These are phyloP conservation scores for Penicillium nucicola DNA, from an alignment of 495 filamentous ascomycete species.

Conservation along the genomic window DNA sequence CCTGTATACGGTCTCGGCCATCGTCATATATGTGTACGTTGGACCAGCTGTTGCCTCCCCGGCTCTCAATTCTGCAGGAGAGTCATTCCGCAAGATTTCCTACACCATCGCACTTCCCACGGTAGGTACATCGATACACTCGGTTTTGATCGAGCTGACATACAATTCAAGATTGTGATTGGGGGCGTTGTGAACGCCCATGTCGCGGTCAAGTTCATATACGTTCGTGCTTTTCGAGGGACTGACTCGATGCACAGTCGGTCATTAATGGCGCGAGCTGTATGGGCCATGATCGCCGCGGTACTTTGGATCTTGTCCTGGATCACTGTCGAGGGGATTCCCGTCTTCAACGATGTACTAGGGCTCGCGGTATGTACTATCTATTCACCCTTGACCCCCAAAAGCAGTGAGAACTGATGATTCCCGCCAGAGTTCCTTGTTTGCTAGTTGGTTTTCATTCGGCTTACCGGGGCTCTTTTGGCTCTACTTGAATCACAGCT, in stretches of 20 bases:
- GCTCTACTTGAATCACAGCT: conserved; percentile 29
- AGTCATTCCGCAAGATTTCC: conserved; percentile 59
- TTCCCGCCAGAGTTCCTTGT: conserved; percentile 18
- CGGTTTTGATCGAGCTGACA: conserved; percentile 56
- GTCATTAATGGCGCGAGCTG: conserved; percentile 32
- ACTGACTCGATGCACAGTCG: conserved; percentile 46
- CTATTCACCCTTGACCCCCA: background rate
- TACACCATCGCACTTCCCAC: conserved; percentile 67
- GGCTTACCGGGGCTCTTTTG: conserved; percentile 31
- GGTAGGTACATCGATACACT: conserved; percentile 53
- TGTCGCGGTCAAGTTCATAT: conserved; percentile 55
- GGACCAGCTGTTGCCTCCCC: conserved; percentile 62
- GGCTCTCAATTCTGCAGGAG: conserved; percentile 59
- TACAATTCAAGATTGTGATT: conserved; percentile 44
- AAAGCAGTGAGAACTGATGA: background rate
- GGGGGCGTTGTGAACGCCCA: conserved; percentile 62
- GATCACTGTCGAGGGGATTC: conserved; percentile 63
- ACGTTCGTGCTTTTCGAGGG: conserved; percentile 50
- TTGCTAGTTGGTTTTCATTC: conserved; percentile 29
- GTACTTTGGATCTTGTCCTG: conserved; percentile 57
- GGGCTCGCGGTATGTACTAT: conserved; percentile 29
- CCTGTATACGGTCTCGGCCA: conserved; percentile 63
- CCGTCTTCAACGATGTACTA: conserved; percentile 61
- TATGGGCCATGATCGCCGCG: conserved; percentile 53
- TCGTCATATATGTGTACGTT: conserved; percentile 65